Percentiles rank a stretch among this genome's conserved stretches.
Conservation (phyloP, 208 protist species). For the Acanthamoeba triangularis region DNA sequence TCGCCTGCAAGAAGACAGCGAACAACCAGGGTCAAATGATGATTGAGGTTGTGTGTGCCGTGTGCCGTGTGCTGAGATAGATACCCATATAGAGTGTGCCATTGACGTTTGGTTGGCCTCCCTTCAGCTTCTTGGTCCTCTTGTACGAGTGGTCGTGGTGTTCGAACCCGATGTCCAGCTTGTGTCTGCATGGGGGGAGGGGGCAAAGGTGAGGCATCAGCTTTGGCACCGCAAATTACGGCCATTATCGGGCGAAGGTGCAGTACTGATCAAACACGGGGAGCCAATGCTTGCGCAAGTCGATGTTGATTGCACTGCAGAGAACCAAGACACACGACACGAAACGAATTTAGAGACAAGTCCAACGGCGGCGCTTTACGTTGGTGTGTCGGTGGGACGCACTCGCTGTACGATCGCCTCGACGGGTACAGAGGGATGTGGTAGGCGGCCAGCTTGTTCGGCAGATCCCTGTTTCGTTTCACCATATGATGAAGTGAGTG, state of each 20-base stretch:
- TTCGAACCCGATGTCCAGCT: slow-evolving; percentile 10
- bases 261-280: slow-evolving; percentile 24
- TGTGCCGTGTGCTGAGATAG: background rate
- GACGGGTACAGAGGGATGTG: slow-evolving; percentile 59
- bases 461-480: background rate
- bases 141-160: slow-evolving; percentile 66
- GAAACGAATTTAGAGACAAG: background rate
- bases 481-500: no score
- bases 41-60: background rate
- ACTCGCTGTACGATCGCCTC: background rate
- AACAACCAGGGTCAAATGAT: background rate
- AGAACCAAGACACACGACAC: background rate
- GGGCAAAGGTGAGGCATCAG: no score
- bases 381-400: background rate
- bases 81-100: slow-evolving; percentile 47
- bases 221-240: no score
- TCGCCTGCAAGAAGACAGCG: background rate
- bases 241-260: background rate
- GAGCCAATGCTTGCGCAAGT: slow-evolving; percentile 35
- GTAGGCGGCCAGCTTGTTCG: slow-evolving; percentile 46
- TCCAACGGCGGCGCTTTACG: background rate
- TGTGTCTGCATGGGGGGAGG: background rate
- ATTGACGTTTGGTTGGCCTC: background rate
- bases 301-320: slow-evolving; percentile 15
- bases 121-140: background rate